phyloP scores from a whole-genome alignment of 495 filamentous ascomycete species.

The Chlorociboria aeruginascens region DNA sequence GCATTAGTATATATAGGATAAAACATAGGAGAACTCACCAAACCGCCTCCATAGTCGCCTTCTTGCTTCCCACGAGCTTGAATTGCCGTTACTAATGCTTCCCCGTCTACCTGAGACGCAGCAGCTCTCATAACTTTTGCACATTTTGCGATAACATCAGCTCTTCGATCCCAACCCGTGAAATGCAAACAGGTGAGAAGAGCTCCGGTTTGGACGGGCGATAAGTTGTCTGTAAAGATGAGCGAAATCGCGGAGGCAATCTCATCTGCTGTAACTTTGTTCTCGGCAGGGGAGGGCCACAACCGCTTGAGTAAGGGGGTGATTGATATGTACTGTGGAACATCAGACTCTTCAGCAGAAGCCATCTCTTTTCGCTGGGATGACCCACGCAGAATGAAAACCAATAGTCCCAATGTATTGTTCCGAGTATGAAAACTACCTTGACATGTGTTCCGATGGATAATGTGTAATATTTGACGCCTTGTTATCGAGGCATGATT shows the following conservation, averaged over 20 bases:
- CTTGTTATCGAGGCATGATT: too few relatives aligned
- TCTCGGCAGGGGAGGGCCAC: constrained; percentile 45
- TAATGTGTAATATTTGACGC: too few relatives aligned
- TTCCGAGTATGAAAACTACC: too few relatives aligned
- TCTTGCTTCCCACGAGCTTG: constrained; percentile 42
- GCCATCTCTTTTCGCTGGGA: not conserved
- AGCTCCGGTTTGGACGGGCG: constrained; percentile 69
- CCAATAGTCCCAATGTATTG: too few relatives aligned
- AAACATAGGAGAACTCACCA: constrained; percentile 35
- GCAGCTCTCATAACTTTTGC: constrained; percentile 57
- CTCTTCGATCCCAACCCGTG: constrained; percentile 62
- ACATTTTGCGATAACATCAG: constrained; percentile 71
- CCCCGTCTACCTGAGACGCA: constrained; percentile 50
- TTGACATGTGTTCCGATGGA: too few relatives aligned
- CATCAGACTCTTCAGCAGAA: constrained; percentile 10
- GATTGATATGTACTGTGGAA: constrained; percentile 44
- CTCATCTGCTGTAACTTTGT: constrained; percentile 56
- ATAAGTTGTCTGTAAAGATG: constrained; percentile 79
- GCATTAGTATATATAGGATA: constrained; percentile 1
- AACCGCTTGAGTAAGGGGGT: constrained; percentile 70
- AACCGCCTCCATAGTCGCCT: constrained; percentile 57
- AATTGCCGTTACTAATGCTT: constrained; percentile 46
- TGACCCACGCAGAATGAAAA: too few relatives aligned
- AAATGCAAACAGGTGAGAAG: constrained; percentile 83
- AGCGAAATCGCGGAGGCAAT: constrained; percentile 78